Base-by-base conservation (phyloP, 2,329 filamentous ascomycete genomes). In the Exophiala oligosperma region DNA sequence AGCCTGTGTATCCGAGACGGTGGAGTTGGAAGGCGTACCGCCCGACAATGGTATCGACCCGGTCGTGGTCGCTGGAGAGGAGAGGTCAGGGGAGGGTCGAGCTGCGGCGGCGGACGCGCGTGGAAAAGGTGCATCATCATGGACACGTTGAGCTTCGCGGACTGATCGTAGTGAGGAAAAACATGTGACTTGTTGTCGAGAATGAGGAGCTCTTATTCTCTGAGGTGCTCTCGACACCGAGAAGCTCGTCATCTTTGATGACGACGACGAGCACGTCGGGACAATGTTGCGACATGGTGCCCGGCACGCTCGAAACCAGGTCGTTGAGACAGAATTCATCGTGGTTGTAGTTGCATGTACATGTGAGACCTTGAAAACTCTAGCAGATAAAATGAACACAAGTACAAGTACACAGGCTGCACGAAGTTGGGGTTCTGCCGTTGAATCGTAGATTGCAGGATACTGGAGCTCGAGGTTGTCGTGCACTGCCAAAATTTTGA, bases 281-380 rank as follows among this genome's bases (percentile, higher is more conserved):
- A 55, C 32, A 3, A 55, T 23, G 26, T 47, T 46, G 54, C 54
- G 47, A 17, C 52, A 40, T 38, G 40, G 24, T 28, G 52, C 53
- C 43, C 57, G 57, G 59, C 59, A 58, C n/a, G 58, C 54, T 24
- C 59, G 59, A 29, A 56, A 32, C 44, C 58, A 56, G n/a, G 12
- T 52, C 48, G 52, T 59, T 11, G 59, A 55, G 24, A 56, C 46
- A 2, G 55, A 35, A 21, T 52, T 56, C 54, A 56, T 46, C 17
- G 35, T 21, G 35, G 23, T 28, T 28, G 35, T 17, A 17, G 17
- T 23, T 4, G 41, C 23, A 50, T 29, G 38, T 17, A 17, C 7
- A 26, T 50, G 44, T 35, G 23, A n/a, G 17, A 23, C n/a, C 23
- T n/a, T 47, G 14, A 7, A 28, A n/a, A 21, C 29, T 7, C 46